A percentile compares a stretch with the other conserved stretches of the same genome.
These are phyloP conservation scores for Tuber calosporum DNA, from an alignment of 495 filamentous ascomycete species.

Conservation along the genomic window DNA sequence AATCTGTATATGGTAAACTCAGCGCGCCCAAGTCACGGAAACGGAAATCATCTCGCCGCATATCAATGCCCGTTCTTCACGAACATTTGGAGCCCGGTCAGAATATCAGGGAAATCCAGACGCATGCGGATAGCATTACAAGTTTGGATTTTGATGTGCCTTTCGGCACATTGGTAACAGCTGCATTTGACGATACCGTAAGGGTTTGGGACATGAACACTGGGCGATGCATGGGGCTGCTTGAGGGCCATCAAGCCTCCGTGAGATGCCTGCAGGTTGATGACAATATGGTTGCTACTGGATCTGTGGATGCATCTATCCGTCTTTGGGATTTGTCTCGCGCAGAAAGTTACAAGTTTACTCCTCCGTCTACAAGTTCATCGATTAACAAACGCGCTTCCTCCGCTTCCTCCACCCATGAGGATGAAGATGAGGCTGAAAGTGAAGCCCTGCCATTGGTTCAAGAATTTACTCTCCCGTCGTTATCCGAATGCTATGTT, in stretches of 20 bases:
- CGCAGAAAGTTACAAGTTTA: conserved; percentile 51
- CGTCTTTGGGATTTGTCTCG: conserved; percentile 84
- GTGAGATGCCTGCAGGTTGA: conserved; percentile 90
- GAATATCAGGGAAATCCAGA: conserved; percentile 75
- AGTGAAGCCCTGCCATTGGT: conserved; percentile 56
- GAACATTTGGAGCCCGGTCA: conserved; percentile 91
- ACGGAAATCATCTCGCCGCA: conserved; percentile 58
- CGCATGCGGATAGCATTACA: conserved; percentile 83
- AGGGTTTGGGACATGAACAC: conserved; percentile 93
- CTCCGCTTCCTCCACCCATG: conserved; percentile 48
- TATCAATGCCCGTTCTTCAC: conserved; percentile 90
- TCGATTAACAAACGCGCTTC: conserved; percentile 34
- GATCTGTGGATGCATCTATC: conserved; percentile 92
- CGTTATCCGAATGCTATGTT: conserved; percentile 75
- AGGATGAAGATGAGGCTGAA: conserved; percentile 56
- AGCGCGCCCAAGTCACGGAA: conserved; percentile 59
- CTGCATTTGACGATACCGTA: conserved; percentile 92
- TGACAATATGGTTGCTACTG: conserved; percentile 91
- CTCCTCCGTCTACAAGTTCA: conserved; percentile 32
- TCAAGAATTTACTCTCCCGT: conserved; percentile 32
- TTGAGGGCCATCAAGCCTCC: conserved; percentile 92
- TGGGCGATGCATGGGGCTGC: conserved; percentile 77
- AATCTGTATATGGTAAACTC: conserved; percentile 91
- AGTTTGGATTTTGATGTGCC: conserved; percentile 92
- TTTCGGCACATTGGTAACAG: conserved; percentile 91